A percentile compares a stretch with the other conserved stretches of the same genome.
These are phyloP conservation scores for Aspergillus glaucus DNA, from an alignment of 2,329 filamentous ascomycete species.

Conservation along the genomic window DNA sequence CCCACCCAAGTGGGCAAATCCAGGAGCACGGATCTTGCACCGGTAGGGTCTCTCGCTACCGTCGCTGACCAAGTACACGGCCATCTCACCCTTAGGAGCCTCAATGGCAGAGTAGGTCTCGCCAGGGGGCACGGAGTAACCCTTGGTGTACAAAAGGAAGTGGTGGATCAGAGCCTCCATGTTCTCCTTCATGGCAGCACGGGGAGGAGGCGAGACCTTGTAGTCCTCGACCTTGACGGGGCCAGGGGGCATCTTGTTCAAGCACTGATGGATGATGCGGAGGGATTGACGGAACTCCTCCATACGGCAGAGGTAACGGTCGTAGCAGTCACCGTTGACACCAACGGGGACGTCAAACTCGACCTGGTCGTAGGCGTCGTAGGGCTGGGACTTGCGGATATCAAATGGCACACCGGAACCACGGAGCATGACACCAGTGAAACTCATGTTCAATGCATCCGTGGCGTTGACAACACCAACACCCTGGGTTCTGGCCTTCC, in stretches of 20 bases:
- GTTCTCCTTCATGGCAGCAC: slow-evolving; percentile 99
- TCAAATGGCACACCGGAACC: slow-evolving; percentile 96
- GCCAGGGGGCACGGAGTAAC: slow-evolving; percentile 90
- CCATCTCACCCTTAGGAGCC: slow-evolving; percentile 99
- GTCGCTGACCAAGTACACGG: slow-evolving; percentile 91
- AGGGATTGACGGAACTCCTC: slow-evolving; percentile 98
- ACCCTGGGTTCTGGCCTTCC: slow-evolving; percentile 87
- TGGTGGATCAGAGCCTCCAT: slow-evolving; percentile 99
- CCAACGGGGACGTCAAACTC: slow-evolving; percentile 98
- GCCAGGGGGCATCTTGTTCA: slow-evolving; percentile 97
- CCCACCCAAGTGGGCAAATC: slow-evolving; percentile 88
- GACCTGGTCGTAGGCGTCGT: slow-evolving; percentile 95
- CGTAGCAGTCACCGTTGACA: slow-evolving; percentile 96
- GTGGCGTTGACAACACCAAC: slow-evolving; percentile 85
- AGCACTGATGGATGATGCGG: slow-evolving; percentile 95
- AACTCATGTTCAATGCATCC: slow-evolving; percentile 95
- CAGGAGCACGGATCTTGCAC: slow-evolving; percentile 94
- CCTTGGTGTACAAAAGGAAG: slow-evolving; percentile 98
- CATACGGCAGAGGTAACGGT: slow-evolving; percentile 98
- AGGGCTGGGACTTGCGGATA: slow-evolving; percentile 91
- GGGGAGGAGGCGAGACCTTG: slow-evolving; percentile 94
- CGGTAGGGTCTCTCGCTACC: slow-evolving; percentile 94
- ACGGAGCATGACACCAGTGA: slow-evolving; percentile 95
- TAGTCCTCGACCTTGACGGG: slow-evolving; percentile 96
- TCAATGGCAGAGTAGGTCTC: slow-evolving; percentile 98